A percentile compares a stretch with the other conserved stretches of the same genome.
phyloP scores from a whole-genome alignment of 140 eudicot genomes.

The Oenanthe javanica region DNA sequence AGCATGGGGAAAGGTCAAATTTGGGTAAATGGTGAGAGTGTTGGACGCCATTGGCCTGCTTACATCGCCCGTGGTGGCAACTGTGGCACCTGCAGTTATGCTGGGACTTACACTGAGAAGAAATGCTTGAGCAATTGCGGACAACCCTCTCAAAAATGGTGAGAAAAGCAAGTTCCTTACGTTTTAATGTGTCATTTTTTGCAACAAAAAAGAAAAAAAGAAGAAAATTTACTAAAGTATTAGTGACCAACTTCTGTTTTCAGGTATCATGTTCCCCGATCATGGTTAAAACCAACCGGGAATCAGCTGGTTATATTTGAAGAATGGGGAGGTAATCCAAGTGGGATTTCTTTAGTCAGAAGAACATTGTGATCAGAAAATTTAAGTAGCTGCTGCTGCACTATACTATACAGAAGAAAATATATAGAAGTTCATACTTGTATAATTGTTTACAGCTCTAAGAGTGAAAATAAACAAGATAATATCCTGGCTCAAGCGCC shows the following conservation, averaged over 20 bases:
- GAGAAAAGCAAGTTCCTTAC: background rate
- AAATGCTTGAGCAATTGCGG: conserved; percentile 64
- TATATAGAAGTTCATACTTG: background rate
- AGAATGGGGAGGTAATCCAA: conserved; percentile 83
- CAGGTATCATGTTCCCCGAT: conserved; percentile 90
- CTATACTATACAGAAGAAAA: background rate
- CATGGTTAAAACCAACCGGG: conserved; percentile 68
- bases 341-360: conserved; percentile 55
- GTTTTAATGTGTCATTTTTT: background rate
- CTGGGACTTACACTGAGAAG: conserved; percentile 49
- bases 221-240: background rate
- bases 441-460: background rate
- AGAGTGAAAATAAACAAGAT: background rate
- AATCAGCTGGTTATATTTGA: conserved; percentile 68
- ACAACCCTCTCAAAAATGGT: conserved; percentile 82
- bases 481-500: conserved; percentile 4
- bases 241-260: background rate
- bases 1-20: conserved; percentile 73
- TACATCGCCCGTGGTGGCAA: conserved; percentile 40
- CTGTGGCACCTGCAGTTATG: conserved; percentile 53
- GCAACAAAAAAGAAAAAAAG: background rate
- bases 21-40: conserved; percentile 59
- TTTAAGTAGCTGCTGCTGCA: background rate
- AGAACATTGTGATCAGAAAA: conserved; percentile 26
- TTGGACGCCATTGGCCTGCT: conserved; percentile 69